These are phyloP conservation scores for Candida gigantensis DNA, from an alignment of 1,139 yeast species.

Conservation along the genomic window DNA sequence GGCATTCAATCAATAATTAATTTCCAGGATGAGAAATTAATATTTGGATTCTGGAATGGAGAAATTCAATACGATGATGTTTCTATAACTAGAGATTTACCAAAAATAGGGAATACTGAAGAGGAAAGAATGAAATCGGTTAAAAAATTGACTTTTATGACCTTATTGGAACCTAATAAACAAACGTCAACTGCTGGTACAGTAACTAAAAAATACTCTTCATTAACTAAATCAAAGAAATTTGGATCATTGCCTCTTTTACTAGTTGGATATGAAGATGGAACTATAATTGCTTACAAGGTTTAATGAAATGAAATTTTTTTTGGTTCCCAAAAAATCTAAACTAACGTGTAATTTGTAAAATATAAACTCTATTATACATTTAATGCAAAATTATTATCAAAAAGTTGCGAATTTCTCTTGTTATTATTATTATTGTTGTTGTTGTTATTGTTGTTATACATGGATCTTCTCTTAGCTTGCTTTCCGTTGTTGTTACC, in stretches of 20 bases:
- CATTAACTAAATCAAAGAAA: conserved; percentile 20
- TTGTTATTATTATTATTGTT: conserved; percentile 10
- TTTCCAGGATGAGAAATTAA: conserved; percentile 8
- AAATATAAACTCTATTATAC: conserved; percentile 2
- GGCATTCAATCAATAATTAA: conserved; percentile 25
- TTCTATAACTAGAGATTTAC: conserved; percentile 17
- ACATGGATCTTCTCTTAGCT: conserved; percentile 15
- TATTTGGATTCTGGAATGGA: conserved; percentile 47
- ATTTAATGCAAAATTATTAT: conserved; percentile 8
- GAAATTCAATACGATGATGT: conserved; percentile 21
- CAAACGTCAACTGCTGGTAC: neutral
- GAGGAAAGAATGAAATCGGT: conserved; percentile 6
- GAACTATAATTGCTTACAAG: conserved; percentile 28
- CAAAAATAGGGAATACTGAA: conserved; percentile 16
- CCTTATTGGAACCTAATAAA: conserved; percentile 10
- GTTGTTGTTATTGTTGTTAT: conserved; percentile 6
- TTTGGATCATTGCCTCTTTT: conserved; percentile 18
- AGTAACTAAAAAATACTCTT: conserved; percentile 4
- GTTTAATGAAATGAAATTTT: too few species aligned
- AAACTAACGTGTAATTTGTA: neutral
- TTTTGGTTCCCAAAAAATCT: too few species aligned
- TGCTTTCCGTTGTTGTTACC: conserved; percentile 6
- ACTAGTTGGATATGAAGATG: conserved; percentile 44
- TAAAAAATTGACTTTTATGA: conserved; percentile 20
- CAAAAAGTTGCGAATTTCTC: conserved; percentile 16